These are phyloP conservation scores for Thermothielavioides terrestris DNA, from an alignment of 495 filamentous ascomycete species.

Conservation along the genomic window DNA sequence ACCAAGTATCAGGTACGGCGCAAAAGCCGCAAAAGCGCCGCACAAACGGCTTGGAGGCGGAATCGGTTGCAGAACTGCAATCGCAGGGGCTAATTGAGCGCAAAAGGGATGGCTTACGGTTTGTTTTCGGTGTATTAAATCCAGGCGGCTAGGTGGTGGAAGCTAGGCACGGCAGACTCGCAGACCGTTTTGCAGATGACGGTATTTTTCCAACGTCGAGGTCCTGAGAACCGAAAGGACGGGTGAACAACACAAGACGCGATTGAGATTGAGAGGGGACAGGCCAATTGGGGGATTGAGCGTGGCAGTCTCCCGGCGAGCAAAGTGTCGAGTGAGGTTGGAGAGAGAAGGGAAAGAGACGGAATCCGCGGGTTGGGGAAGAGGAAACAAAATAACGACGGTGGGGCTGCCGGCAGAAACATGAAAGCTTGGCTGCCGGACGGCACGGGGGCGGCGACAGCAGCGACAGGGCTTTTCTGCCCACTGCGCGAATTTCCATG, in stretches of 20 bases:
- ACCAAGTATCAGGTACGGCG: background rate
- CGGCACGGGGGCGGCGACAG: constrained; percentile 4
- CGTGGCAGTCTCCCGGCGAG: constrained; percentile 18
- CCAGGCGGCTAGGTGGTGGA: background rate
- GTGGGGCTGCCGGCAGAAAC: constrained; percentile 10
- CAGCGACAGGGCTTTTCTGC: constrained; percentile 7
- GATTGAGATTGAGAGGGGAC: constrained; percentile 3
- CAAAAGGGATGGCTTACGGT: constrained; percentile 8
- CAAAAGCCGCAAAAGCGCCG: background rate
- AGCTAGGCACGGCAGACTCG: background rate
- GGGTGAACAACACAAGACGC: constrained; percentile 30
- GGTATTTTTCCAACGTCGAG: background rate
- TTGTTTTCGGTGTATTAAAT: constrained; percentile 1
- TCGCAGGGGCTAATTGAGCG: constrained; percentile 4
- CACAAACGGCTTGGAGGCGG: background rate
- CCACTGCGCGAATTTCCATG: constrained; percentile 20
- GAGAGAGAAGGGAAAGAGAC: constrained; percentile 14
- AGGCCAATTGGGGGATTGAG: constrained; percentile 16
- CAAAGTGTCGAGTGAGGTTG: constrained; percentile 28
- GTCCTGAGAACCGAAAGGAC: background rate
- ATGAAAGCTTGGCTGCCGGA: constrained; percentile 25
- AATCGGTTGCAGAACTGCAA: background rate
- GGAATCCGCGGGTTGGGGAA: constrained; percentile 12
- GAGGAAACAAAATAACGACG: constrained; percentile 25
- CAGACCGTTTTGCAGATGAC: background rate